phyloP scores from a whole-genome alignment of 2,329 filamentous ascomycete species.

The Cylindrodendrum hubeiense region DNA sequence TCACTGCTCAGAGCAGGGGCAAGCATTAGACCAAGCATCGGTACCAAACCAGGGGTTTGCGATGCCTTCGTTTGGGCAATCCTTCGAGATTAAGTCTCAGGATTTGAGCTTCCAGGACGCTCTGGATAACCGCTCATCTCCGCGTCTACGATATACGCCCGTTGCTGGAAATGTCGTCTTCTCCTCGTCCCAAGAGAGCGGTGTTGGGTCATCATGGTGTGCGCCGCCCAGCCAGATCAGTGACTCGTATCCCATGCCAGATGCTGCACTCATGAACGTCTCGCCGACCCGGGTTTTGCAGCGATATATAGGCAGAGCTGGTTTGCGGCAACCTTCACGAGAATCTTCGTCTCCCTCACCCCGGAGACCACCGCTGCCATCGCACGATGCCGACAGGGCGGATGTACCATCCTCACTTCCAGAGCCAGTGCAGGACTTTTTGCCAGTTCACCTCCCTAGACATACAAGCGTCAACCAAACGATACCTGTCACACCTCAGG shows the following conservation, averaged over 20 bases:
- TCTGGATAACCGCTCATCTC: conserved; percentile 58
- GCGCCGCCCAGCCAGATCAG: conserved; percentile 63
- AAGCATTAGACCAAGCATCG: conserved; percentile 3
- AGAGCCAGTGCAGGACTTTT: conserved; percentile 25
- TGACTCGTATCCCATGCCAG: conserved; percentile 64
- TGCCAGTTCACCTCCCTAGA: background rate
- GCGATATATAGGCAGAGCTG: conserved; percentile 56
- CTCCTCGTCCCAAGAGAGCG: conserved; percentile 23
- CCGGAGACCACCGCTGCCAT: conserved; percentile 7
- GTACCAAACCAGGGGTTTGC: conserved; percentile 23
- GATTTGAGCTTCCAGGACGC: conserved; percentile 60
- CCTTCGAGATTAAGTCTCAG: conserved; percentile 49
- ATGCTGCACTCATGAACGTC: conserved; percentile 40
- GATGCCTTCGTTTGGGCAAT: conserved; percentile 32
- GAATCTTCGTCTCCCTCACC: conserved; percentile 35
- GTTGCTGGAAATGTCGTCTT: background rate
- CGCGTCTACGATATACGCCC: conserved; percentile 35
- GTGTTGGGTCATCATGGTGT: conserved; percentile 51
- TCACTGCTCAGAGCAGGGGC: conserved; percentile 5
- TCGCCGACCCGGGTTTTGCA: conserved; percentile 66
- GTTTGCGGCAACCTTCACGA: conserved; percentile 38
- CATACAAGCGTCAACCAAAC: conserved; percentile 22
- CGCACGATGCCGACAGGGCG: background rate
- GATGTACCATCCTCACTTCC: conserved; percentile 45
- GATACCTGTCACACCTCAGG: conserved; percentile 44